Evolutionary conservation across 2,329 filamentous ascomycete species (phyloP), one percentile per base, ranked within the genome.

Genomic region (Beauveria brongniartii): DNA sequence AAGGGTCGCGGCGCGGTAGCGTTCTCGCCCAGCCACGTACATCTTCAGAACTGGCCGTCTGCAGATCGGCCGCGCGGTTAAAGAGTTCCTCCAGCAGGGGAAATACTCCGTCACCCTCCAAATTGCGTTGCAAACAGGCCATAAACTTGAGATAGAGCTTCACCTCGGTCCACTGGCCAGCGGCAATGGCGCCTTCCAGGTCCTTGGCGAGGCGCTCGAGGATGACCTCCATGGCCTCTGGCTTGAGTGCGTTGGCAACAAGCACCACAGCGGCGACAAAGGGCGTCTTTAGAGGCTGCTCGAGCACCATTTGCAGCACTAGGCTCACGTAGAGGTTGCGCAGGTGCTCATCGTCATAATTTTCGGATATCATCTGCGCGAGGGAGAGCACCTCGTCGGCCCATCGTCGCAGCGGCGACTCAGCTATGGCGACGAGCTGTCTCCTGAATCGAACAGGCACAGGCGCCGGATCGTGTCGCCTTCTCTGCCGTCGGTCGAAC

Each of bases 211-310:
- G 78, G 66, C 83, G 84, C 56, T 77, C 80, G 66, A 97, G 78
- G 22, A 96, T 78, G 65, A 91, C 84, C 43, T 81, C 80, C 37
- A 88, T 84, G 41, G 96, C 80, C 66, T 94, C 89, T 5, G 88
- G 80, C 70, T 91, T 91, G 67, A 89, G 77, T 28, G 84, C 83
- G 76, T 97, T 97, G 65, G 87, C 83, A 61, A 91, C 83, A 62
- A 96, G 81, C 48, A 95, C 82, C 16, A 93, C 87, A 22, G 90
- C 91, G 10, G 92, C 92, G 43, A 96, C 82, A 71, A 97, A 97
- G 0, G 94, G 93, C n/a, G 92, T 95, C 80, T 97, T 97, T 74
- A 99, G 88, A 1, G 94, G 94, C 76, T 99, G 94, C 76, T 99
- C 94, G 41, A 91, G 73, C 48, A 89, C 82, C 65, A 97, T 80